Evolutionary conservation across 805 yeast species (phyloP), one percentile per base, ranked within the genome.

Genomic region (Cyberlindnera galapagoensis): DNA sequence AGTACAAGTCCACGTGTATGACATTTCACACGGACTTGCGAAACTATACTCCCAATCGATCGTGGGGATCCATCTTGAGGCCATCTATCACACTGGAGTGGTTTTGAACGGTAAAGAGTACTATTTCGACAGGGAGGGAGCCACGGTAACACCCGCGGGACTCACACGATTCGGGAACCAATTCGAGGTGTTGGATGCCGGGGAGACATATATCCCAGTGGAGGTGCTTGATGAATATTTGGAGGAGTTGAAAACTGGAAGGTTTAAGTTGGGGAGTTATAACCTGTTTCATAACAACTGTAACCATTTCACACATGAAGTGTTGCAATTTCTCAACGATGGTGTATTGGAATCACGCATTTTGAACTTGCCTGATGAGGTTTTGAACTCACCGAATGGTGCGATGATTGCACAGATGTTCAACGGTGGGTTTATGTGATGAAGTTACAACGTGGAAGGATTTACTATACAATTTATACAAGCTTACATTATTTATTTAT

Each of bases 11-110:
- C 43, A 51, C 46, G 79, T 78, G 9, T 78, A 78, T 44, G 86
- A 78, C 43, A 63, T 78, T 14, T 72, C 82, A 2, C 65, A 60
- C 19, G 85, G 85, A 0, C 49, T 78, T 38, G 86, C 86, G 5
- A 60, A 66, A 9, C 44, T 60, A 14, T 60, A 69, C 43, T 62
- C 79, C 5, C 67, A 62, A 12, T 61, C 63, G 53, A 46, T 78
- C 7, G 51, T 78, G 2, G 85, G 84, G 5, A 47, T 54, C n/a
- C 46, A 51, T 7, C 49, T 74, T 7, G 82, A 77, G 18, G 86
- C 84, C 10, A 66, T 78, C 6, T 80, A 78, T 63, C 86, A 78
- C 51, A 77, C 84, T 1, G 65, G 75, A 3, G 69, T 76, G 2
- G 75, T 74, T 9, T 62, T 70, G 13, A 61, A 65, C 42, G 68